Conservation (phyloP, 495 filamentous ascomycete genomes). For the Neurospora terricola region DNA sequence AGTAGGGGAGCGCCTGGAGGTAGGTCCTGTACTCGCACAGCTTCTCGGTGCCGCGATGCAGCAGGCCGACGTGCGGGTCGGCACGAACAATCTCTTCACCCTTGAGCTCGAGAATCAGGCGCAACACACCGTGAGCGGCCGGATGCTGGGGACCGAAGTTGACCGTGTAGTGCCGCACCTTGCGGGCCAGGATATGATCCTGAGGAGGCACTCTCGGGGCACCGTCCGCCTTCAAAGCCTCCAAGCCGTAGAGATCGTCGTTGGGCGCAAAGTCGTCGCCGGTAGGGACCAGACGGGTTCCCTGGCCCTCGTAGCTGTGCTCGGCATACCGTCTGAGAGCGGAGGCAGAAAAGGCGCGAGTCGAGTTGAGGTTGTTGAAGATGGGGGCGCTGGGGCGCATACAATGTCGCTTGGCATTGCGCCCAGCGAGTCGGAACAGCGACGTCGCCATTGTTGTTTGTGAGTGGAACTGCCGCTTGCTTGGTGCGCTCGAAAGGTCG, state of each 20-base stretch:
- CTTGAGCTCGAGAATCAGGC: constrained; percentile 93
- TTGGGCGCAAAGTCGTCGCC: constrained; percentile 51
- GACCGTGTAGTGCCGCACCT: constrained; percentile 98
- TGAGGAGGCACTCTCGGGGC: constrained; percentile 22
- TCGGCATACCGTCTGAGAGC: constrained; percentile 53
- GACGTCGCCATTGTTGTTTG: constrained; percentile 34
- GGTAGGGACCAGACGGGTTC: constrained; percentile 56
- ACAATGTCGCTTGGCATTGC: constrained; percentile 45
- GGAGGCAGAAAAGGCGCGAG: constrained; percentile 60
- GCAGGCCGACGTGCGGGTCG: constrained; percentile 92
- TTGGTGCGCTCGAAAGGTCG: neutral
- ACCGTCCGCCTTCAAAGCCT: constrained; percentile 10
- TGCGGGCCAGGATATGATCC: constrained; percentile 38
- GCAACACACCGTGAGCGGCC: constrained; percentile 95
- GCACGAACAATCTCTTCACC: constrained; percentile 95
- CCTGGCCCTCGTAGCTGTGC: constrained; percentile 39
- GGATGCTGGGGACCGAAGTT: constrained; percentile 99
- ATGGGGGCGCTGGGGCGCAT: constrained; percentile 20
- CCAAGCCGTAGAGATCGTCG: constrained; percentile 30
- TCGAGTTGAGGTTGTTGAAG: constrained; percentile 6
- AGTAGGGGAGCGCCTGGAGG: constrained; percentile 95
- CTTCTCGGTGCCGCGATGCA: constrained; percentile 98
- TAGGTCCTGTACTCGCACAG: constrained; percentile 99
- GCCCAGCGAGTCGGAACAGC: constrained; percentile 44
- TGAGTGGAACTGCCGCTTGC: neutral